Percentiles rank a stretch among this genome's conserved stretches.
These are phyloP conservation scores for Aspergillus campestris DNA, from an alignment of 495 filamentous ascomycete genomes.

Conservation along the genomic window DNA sequence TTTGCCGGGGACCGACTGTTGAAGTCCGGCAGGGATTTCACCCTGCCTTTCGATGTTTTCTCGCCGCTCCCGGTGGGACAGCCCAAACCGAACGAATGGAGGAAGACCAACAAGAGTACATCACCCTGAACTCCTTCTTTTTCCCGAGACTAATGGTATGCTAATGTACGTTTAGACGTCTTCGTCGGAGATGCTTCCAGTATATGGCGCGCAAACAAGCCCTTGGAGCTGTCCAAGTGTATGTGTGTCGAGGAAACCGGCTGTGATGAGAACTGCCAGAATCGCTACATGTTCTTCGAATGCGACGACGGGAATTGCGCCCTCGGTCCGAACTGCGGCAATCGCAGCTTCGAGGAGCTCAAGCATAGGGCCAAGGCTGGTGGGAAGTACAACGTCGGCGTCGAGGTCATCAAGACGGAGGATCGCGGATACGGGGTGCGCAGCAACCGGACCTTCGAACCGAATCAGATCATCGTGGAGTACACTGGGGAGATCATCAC, in stretches of 20 bases:
- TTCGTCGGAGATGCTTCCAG: constrained; percentile 85
- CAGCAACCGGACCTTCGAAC: constrained; percentile 75
- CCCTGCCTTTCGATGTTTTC: constrained; percentile 83
- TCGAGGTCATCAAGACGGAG: constrained; percentile 84
- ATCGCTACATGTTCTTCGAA: constrained; percentile 94
- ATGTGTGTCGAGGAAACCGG: constrained; percentile 69
- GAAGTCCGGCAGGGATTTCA: constrained; percentile 65
- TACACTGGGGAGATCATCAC: constrained; percentile 97
- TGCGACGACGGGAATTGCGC: constrained; percentile 87
- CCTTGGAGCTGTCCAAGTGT: constrained; percentile 68
- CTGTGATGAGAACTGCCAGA: constrained; percentile 85
- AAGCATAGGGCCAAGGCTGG: constrained; percentile 66
- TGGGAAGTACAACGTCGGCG: constrained; percentile 79
- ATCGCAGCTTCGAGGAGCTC: constrained; percentile 78
- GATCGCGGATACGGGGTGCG: constrained; percentile 90
- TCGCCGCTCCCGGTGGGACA: constrained; percentile 76
- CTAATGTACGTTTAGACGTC: constrained; percentile 52
- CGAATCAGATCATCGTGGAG: constrained; percentile 94
- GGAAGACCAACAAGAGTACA: constrained; percentile 81
- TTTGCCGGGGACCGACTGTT: constrained; percentile 54
- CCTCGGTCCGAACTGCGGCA: constrained; percentile 65
- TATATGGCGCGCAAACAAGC: constrained; percentile 73
- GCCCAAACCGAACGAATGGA: constrained; percentile 85
- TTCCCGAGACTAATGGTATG: background rate
- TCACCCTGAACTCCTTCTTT: constrained; percentile 4